Evolutionary conservation across 1,139 yeast genomes (phyloP), one percentile per base, ranked within the genome.

Genomic region (Sugiyamaella pinicola): DNA sequence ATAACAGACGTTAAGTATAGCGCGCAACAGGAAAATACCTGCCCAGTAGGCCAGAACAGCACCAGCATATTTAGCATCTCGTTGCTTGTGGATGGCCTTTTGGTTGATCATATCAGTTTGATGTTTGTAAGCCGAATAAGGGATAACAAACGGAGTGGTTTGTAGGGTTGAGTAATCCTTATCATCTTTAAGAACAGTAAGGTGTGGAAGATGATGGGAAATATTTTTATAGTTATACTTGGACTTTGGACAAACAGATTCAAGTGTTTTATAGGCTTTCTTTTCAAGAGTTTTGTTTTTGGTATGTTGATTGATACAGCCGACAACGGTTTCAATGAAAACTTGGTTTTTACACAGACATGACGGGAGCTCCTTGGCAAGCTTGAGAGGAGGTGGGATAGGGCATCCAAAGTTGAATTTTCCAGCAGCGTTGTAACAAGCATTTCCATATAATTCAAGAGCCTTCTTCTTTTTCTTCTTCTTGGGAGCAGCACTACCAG

Each of bases 11-110:
- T 60, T 45, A 8, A 51, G 41, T 6, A 56, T 7, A 9, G 58
- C 50, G 3, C 62, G 52, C 12, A 60, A 21, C 4, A 55, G 24
- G 17, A 68, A 24, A 62, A 50, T 55, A 66, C 69, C 60, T 65
- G 70, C 63, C 72, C 68, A 39, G 69, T 43, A 49, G 74, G 47
- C 51, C 21, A 54, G 17, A 4, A 53, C 42, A 21, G 53, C 55
- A 2, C 53, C 50, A 18, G 52, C 49, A 29, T 33, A 51, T 3
- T 18, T 29, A 10, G 35, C 33, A 41, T 51, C 49, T 34, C 47
- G 31, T 5, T 15, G 22, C 21, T 41, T 47, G 13, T 10, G 19
- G 18, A 35, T 34, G 18, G 40, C 5, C 9, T 19, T 19, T 33
- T 46, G 51, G 10, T 41, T 42, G 28, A 47, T 37, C 13, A 40